Base-by-base conservation (phyloP, 2,329 filamentous ascomycete species). In the Zymoseptoria brevis region DNA sequence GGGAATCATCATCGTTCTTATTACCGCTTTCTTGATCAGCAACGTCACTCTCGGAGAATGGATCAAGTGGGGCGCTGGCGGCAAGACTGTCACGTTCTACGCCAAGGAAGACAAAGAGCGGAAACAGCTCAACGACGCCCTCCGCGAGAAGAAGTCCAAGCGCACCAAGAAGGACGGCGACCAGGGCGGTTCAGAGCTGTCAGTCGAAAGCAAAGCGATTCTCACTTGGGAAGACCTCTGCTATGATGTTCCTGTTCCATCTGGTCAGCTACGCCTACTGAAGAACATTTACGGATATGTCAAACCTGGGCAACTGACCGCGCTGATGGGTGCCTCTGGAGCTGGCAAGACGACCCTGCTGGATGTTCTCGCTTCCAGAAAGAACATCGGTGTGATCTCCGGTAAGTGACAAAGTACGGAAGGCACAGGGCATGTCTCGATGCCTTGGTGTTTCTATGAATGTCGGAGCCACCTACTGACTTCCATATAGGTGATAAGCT, bases 271-370 rank as follows among this genome's bases (percentile, higher is more conserved):
- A 7, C 73, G 75, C 8, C 67, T 81, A 6, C 65, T 81, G 29
- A 76, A 77, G 55, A 74, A 78, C 21, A 70, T 81, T 7, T 77
- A 74, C 64, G 79, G 79, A 0, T 81, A 76, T 57, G 78, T 81
- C 21, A 74, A 77, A 58, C 78, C 79, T 0, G 79, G 79, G 7
- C 74, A 77, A 53, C 62, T 81, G 22, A 80, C 77, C 5, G 79
- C 79, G 6, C 66, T 81, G 49, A 81, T 80, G 78, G 79, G 78
- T 3, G 77, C 78, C 13, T 82, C 79, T 2, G 83, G 83, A n/a
- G 90, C 90, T 4, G 90, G 90, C 54, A 96, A 96, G 76, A 94
- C 90, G 0, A 95, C 90, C 0, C 77, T 95, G 0, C 77, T 96
- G 2, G 89, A 96, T 67, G 88, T 93, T 0, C 77, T 95, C 9